phyloP scores from a whole-genome alignment of 495 filamentous ascomycete species.

The Annulohypoxylon bovei region DNA sequence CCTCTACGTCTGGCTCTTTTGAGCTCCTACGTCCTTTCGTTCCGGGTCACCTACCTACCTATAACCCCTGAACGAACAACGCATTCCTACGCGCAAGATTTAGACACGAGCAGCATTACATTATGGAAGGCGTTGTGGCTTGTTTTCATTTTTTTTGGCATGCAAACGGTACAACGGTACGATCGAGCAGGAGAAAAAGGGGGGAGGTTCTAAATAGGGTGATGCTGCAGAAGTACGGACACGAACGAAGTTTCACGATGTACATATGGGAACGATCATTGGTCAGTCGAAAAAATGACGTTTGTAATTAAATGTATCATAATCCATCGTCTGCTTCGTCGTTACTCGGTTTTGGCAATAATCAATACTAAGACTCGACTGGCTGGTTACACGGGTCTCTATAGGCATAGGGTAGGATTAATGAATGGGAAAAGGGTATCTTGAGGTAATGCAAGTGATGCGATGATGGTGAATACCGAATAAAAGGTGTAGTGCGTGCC shows the following conservation, averaged over 20 bases:
- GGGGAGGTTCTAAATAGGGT: slow-evolving; percentile 1
- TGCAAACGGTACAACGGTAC: slow-evolving; percentile 3
- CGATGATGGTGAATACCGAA: background rate
- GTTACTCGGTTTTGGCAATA: slow-evolving; percentile 22
- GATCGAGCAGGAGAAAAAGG: slow-evolving; percentile 5
- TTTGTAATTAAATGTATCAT: slow-evolving; percentile 48
- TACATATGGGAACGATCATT: slow-evolving; percentile 24
- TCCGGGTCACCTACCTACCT: background rate
- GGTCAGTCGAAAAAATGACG: slow-evolving; percentile 16
- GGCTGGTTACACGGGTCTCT: slow-evolving; percentile 13
- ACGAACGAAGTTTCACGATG: slow-evolving; percentile 28
- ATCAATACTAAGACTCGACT: slow-evolving; percentile 14
- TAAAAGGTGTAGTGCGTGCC: background rate
- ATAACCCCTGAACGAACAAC: background rate
- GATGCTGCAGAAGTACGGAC: background rate
- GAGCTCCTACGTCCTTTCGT: slow-evolving; percentile 18
- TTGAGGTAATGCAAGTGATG: slow-evolving; percentile 25
- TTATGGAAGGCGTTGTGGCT: slow-evolving; percentile 28
- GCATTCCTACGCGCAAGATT: background rate
- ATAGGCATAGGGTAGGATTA: slow-evolving; percentile 16
- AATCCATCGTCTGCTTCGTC: slow-evolving; percentile 26
- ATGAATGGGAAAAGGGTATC: slow-evolving; percentile 34
- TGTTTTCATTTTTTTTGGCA: slow-evolving; percentile 5
- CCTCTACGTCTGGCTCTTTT: slow-evolving; percentile 90
- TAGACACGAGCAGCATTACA: slow-evolving; percentile 3